Base-by-base conservation (phyloP, 2,329 filamentous ascomycete species). In the Pseudocercospora vitis region DNA sequence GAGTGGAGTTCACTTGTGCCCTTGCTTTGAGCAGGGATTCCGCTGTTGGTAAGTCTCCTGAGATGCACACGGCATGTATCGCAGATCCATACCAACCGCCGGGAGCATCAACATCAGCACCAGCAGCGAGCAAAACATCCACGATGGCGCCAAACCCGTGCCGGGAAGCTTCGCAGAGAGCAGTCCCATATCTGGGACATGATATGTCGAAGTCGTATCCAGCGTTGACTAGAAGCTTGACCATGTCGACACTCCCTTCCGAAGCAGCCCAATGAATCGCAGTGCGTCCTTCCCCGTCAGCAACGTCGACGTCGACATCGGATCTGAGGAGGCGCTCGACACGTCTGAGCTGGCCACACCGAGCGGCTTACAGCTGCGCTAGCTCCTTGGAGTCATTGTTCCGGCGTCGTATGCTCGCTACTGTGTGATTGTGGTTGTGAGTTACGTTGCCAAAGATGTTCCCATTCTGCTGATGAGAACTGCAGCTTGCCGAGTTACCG, bases 31-130 rank as follows among this genome's bases (percentile, higher is more conserved):
- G 51, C 8, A 64, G 62, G 14, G 56, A 16, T 32, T 54, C 44
- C 18, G 61, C 50, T 5, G 57, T 35, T 11, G 47, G 29, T 28
- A 16, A 16, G 14, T 21, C 14, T 11, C 35, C 35, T 4, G 21
- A 21, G 8, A 18, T 16, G 19, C 39, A 47, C 48, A 52, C 48
- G 29, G 50, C 40, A 7, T 59, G 39, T 8, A 65, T 50, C 28
- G 62, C 57, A 24, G n/a, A 57, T 29, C 50, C 59, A 12, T 50
- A 40, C 2, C 5, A 4, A 7, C 59, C 59, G 6, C 52, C 55
- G 33, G 55, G 37, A 3, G 57, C 51, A 35, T 64, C 52, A 19
- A 61, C 48, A 42, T 64, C 47, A 8, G 60, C 62, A 21, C 56
- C 59, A 14, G 42, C 52, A 8, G 45, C 48, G 2, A 65, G 53